Conservation (phyloP, 257 asterid genomes). For the Ligustrum vulgare region DNA sequence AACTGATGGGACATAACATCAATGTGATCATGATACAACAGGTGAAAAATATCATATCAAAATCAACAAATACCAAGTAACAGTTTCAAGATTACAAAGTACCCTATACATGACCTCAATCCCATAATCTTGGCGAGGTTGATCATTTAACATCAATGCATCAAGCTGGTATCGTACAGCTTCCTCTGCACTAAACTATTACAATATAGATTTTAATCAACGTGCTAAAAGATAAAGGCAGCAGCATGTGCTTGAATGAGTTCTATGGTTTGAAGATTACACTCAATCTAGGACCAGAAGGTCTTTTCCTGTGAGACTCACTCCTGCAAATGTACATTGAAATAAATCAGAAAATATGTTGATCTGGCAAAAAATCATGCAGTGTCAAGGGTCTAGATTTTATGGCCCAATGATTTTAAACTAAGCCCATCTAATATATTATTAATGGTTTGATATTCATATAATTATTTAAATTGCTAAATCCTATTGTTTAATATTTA, state of each 20-base stretch:
- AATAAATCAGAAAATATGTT: background rate
- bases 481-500: too few relatives aligned
- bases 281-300: slow-evolving; percentile 86
- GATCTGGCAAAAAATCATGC: background rate
- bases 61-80: slow-evolving; percentile 12
- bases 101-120: slow-evolving; percentile 97
- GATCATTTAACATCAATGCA: slow-evolving; percentile 93
- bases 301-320: slow-evolving; percentile 72
- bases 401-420: too few relatives aligned
- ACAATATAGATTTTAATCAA: slow-evolving; percentile 11
- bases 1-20: slow-evolving; percentile 46
- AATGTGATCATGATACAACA: slow-evolving; percentile 1
- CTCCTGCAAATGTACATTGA: slow-evolving; percentile 56
- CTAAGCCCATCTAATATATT: too few relatives aligned
- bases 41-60: slow-evolving; percentile 13
- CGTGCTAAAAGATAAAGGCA: slow-evolving; percentile 5
- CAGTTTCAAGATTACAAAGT: slow-evolving; percentile 17
- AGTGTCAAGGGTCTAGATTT: background rate
- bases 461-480: too few relatives aligned
- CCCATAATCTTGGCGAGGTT: slow-evolving; percentile 88
- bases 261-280: slow-evolving; percentile 36
- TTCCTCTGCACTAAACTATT: slow-evolving; percentile 85
- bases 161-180: slow-evolving; percentile 86
- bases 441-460: too few relatives aligned
- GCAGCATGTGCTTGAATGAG: slow-evolving; percentile 8